A percentile compares a stretch with the other conserved stretches of the same genome.
These are phyloP conservation scores for Globisporangium orthogonon DNA, from an alignment of 352 stramenopile species.

Conservation along the genomic window DNA sequence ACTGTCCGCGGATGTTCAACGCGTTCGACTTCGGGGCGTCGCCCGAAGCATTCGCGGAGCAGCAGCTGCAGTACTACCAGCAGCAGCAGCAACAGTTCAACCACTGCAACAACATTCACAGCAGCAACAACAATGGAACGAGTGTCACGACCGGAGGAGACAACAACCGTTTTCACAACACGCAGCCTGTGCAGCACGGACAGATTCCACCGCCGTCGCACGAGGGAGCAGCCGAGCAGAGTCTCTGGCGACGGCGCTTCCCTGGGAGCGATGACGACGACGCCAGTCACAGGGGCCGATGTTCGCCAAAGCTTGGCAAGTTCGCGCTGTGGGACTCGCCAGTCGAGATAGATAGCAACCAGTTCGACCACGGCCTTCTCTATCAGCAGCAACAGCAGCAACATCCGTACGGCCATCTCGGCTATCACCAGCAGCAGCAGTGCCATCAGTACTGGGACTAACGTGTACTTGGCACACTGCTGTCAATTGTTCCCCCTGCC, in stretches of 20 bases:
- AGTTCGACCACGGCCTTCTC: background rate
- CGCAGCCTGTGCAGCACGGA: too few species aligned
- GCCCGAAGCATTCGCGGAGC: constrained; percentile 28
- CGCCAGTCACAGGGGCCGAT: background rate
- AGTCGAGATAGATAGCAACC: background rate
- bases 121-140: constrained; percentile 4
- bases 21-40: constrained; percentile 41
- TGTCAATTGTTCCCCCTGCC: too few species aligned
- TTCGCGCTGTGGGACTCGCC: constrained; percentile 31
- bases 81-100: background rate
- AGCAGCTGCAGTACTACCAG: constrained; percentile 3
- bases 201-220: too few species aligned
- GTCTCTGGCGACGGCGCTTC: constrained; percentile 36
- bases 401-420: background rate
- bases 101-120: background rate
- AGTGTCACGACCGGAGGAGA: background rate
- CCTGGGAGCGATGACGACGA: constrained; percentile 3
- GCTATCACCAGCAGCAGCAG: background rate
- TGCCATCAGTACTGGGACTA: background rate
- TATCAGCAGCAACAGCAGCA: background rate
- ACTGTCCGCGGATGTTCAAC: constrained; percentile 20
- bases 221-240: constrained; percentile 3
- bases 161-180: too few species aligned
- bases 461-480: too few species aligned
- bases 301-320: constrained; percentile 29